phyloP scores from a whole-genome alignment of 2,329 filamentous ascomycete species.

The Teratosphaeriaceae sp. region DNA sequence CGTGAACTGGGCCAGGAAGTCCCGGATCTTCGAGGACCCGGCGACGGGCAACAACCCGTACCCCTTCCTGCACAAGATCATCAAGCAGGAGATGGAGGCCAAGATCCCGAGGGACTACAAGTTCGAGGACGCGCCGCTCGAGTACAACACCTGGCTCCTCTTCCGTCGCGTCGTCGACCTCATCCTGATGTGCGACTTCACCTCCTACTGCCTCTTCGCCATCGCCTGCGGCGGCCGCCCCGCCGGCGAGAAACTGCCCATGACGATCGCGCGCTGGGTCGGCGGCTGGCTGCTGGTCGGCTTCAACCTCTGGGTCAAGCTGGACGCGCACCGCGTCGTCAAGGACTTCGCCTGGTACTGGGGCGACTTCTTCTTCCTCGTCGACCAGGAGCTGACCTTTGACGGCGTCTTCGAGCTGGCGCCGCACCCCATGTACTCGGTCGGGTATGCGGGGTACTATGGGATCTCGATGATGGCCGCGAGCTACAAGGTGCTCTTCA shows the following conservation, averaged over 20 bases:
- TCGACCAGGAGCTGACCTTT: slow-evolving; percentile 96
- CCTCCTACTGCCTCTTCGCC: slow-evolving; percentile 93
- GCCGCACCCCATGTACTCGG: slow-evolving; percentile 97
- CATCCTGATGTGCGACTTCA: slow-evolving; percentile 98
- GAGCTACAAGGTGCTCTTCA: slow-evolving; percentile 95
- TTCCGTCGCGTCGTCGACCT: slow-evolving; percentile 94
- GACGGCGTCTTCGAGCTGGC: slow-evolving; percentile 99
- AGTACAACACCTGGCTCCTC: slow-evolving; percentile 98
- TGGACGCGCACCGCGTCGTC: slow-evolving; percentile 94
- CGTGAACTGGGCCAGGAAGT: slow-evolving; percentile 80
- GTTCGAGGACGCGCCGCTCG: slow-evolving; percentile 85
- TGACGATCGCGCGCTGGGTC: slow-evolving; percentile 70
- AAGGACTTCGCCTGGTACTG: slow-evolving; percentile 99
- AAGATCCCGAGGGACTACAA: slow-evolving; percentile 93
- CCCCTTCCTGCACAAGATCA: slow-evolving; percentile 71
- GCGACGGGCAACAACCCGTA: slow-evolving; percentile 73
- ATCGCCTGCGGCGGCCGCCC: slow-evolving; percentile 77
- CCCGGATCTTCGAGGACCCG: slow-evolving; percentile 79
- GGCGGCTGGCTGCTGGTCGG: slow-evolving; percentile 71
- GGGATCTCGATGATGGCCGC: slow-evolving; percentile 97
- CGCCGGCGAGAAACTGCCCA: slow-evolving; percentile 59
- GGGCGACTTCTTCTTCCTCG: slow-evolving; percentile 98
- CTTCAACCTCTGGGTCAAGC: slow-evolving; percentile 98
- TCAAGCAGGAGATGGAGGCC: slow-evolving; percentile 86
- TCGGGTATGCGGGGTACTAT: slow-evolving; percentile 96